Evolutionary conservation across 2,329 filamentous ascomycete species (phyloP), one percentile per base, ranked within the genome.

Genomic region (Diaporthe amygdali): DNA sequence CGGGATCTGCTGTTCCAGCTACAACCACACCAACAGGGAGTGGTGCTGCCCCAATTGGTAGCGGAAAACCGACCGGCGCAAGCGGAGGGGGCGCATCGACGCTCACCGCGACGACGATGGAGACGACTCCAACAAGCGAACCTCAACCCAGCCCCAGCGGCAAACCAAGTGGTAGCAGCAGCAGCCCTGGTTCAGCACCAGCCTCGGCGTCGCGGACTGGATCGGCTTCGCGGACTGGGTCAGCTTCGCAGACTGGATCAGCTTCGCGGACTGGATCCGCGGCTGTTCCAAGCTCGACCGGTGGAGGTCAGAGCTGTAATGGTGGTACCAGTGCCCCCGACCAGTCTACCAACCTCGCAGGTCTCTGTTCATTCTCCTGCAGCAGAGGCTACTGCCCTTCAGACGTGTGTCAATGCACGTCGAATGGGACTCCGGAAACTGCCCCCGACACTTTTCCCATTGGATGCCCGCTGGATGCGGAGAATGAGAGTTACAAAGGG

Each of bases 401-500:
- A 5, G 71, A 72, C 2, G 63, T 63, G 44, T 76, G 75, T 61
- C 44, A 66, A 32, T 76, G 75, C 54, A 75, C 71, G 7, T 66
- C 71, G 20, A 68, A 56, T 1, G 75, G 74, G 7, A 49, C 64
- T 10, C 72, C 68, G 12, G 54, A 66, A 32, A 56, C 59, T 3
- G 71, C 72, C n/a, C 74, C 77, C 12, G 67, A 64, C 14, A 81
- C 75, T 20, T 78, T 78, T 0, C 73, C 74, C 0, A 47, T 77
- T 2, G 82, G 82, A 0, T 81, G 79, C 44, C 82, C 83, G 5
- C 61, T 79, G 2, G 66, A 76, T 0, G 80, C 80, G 1, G 74
- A 79, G 32, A 75, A 77, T 46, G 78, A 80, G 4, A 76, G 78
- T 1, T 87, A 86, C 72, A 72, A 80, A 47, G 84, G 84, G 0